Percentiles rank a stretch among this genome's conserved stretches.
These are phyloP conservation scores for Candida coquimbonensis DNA, from an alignment of 805 yeast genomes.

Conservation along the genomic window DNA sequence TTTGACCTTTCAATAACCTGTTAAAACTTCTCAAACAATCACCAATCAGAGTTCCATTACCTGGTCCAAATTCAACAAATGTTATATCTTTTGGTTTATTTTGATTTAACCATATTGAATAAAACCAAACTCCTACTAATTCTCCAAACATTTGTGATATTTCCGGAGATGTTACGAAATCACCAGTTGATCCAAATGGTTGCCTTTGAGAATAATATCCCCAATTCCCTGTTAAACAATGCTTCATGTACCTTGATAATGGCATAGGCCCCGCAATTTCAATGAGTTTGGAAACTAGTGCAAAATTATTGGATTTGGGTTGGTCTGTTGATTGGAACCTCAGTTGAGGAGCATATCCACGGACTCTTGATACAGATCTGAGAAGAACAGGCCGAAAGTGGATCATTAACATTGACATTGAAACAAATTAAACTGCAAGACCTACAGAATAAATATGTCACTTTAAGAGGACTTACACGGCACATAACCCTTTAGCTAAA, in stretches of 20 bases:
- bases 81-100: conserved; percentile 42
- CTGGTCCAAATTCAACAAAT: conserved; percentile 79
- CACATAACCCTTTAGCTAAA: background rate
- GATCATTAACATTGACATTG: no score
- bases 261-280: conserved; percentile 68
- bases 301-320: background rate
- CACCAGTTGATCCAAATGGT: conserved; percentile 65
- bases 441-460: no score
- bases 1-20: conserved; percentile 29
- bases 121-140: conserved; percentile 70
- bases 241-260: conserved; percentile 68
- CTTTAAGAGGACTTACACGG: no score
- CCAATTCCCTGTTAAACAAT: conserved; percentile 71
- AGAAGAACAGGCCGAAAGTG: no score
- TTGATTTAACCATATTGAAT: conserved; percentile 51
- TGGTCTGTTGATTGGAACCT: conserved; percentile 8
- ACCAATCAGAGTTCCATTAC: conserved; percentile 70
- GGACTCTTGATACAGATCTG: no score
- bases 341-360: background rate
- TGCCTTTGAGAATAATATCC: conserved; percentile 78
- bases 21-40: conserved; percentile 50
- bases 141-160: conserved; percentile 86
- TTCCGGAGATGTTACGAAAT: conserved; percentile 82
- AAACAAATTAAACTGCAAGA: no score
- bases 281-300: conserved; percentile 25